Evolutionary conservation across 495 filamentous ascomycete genomes (phyloP).

Genomic region (Cladorrhinum samala): DNA sequence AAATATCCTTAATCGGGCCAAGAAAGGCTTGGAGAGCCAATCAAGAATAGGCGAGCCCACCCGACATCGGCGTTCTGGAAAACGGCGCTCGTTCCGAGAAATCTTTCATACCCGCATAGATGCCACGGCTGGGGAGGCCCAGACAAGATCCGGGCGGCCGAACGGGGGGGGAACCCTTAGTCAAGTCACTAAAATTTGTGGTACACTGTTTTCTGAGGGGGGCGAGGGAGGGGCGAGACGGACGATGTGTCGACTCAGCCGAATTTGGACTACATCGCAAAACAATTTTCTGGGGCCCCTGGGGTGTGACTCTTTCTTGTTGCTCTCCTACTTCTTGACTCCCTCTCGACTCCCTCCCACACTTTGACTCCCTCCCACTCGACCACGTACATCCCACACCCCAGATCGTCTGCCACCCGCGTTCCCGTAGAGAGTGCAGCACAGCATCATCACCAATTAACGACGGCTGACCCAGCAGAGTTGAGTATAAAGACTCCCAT

Average conservation of each 20-base stretch:
- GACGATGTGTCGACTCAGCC: slow-evolving; percentile 23
- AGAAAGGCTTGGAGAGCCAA: background rate
- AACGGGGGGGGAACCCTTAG: slow-evolving; percentile 10
- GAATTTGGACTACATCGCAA: slow-evolving; percentile 24
- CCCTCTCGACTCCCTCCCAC: slow-evolving; percentile 14
- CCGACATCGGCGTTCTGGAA: slow-evolving; percentile 20
- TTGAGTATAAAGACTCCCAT: slow-evolving; percentile 21
- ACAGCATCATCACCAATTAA: background rate
- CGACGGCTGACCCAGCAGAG: background rate
- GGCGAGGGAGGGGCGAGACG: slow-evolving; percentile 8
- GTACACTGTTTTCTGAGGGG: slow-evolving; percentile 3
- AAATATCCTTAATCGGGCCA: slow-evolving; percentile 7
- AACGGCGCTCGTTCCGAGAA: background rate
- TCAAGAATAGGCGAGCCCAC: slow-evolving; percentile 5
- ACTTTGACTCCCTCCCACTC: slow-evolving; percentile 6
- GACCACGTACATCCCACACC: background rate
- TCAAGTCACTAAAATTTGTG: slow-evolving; percentile 17
- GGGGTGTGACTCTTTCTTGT: slow-evolving; percentile 28
- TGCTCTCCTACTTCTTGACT: slow-evolving; percentile 19
- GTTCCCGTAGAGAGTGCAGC: slow-evolving; percentile 1
- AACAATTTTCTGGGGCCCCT: slow-evolving; percentile 21
- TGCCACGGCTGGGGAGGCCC: slow-evolving; percentile 7
- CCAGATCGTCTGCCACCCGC: slow-evolving; percentile 2
- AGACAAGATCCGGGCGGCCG: background rate
- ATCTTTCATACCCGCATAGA: slow-evolving; percentile 9